phyloP scores from a whole-genome alignment of 1,284 basidiomycete genomes.

The Paramarasmius palmivorus region DNA sequence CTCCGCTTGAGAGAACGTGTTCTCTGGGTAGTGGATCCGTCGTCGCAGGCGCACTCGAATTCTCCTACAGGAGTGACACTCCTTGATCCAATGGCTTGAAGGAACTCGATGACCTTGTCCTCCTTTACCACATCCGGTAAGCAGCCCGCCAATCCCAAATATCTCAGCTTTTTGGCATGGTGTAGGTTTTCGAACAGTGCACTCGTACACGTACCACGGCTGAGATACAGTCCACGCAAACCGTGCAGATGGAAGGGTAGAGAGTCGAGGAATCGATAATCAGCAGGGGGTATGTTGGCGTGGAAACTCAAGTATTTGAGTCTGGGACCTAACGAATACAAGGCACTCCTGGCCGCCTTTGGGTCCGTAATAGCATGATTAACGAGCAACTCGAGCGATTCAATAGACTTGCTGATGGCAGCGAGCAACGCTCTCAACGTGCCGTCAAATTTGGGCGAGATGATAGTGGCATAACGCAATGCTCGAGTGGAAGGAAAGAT shows the following conservation, averaged over 20 bases:
- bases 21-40: too few relatives aligned
- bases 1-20: background rate
- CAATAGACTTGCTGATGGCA: background rate
- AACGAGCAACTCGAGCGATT: background rate
- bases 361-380: background rate
- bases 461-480: background rate
- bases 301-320: background rate
- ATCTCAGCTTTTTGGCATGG: background rate
- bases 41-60: background rate
- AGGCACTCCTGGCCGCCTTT: background rate
- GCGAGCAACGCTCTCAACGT: background rate
- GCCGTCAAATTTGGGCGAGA: background rate
- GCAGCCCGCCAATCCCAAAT: background rate
- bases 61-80: too few relatives aligned
- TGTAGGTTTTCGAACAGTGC: background rate
- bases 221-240: background rate
- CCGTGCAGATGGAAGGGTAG: background rate
- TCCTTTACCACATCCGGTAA: background rate
- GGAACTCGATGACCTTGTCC: background rate
- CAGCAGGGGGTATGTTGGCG: background rate
- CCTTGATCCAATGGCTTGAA: background rate
- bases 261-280: background rate
- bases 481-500: background rate
- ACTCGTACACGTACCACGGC: slow-evolving; percentile 1
- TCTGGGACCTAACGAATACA: background rate